These are phyloP conservation scores for Tritrichomonas foetus DNA, from an alignment of 208 protist species.

Conservation along the genomic window DNA sequence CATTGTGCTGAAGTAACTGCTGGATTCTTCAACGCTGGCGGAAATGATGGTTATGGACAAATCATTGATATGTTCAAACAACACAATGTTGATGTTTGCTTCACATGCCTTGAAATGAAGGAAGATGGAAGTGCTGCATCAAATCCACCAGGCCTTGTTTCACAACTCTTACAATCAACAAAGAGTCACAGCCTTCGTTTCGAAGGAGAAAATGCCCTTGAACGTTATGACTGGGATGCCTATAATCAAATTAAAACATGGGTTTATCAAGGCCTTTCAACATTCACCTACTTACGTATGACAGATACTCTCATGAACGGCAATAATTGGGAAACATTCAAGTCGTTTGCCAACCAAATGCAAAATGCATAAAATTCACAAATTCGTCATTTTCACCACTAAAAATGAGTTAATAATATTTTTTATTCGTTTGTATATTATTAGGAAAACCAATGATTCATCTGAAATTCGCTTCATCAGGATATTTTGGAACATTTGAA, in stretches of 20 bases:
- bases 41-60: neutral
- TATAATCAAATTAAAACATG: neutral
- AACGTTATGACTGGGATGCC: neutral
- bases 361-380: no score
- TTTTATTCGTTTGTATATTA: no score
- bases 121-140: neutral
- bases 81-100: neutral
- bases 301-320: neutral
- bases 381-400: no score
- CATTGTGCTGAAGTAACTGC: slow-evolving; percentile 10
- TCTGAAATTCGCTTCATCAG: no score
- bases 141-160: slow-evolving; percentile 7
- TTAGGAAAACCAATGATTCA: no score
- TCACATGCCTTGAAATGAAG: slow-evolving; percentile 35
- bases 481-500: no score
- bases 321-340: slow-evolving; percentile 20
- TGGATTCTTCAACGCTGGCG: neutral
- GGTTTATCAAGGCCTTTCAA: neutral
- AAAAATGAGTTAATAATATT: no score
- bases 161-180: neutral
- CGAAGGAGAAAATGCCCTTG: slow-evolving; percentile 30
- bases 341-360: neutral
- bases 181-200: neutral
- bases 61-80: slow-evolving; percentile 6
- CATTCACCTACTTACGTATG: neutral